Evolutionary conservation across 805 yeast genomes (phyloP), one percentile per base, ranked within the genome.

Genomic region (Candida montana): DNA sequence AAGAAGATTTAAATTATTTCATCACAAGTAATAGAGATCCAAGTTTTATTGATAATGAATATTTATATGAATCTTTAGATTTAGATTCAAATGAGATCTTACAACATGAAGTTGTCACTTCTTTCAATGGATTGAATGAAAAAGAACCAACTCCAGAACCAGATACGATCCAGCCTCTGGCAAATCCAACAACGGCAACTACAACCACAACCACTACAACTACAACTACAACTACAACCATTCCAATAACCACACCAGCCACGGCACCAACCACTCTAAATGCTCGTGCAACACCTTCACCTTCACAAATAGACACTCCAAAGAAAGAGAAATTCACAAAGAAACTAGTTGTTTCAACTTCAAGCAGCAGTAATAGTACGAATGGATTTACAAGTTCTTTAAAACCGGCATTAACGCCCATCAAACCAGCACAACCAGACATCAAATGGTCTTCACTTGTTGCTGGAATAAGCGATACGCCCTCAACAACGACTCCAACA

Each of bases 21-120:
- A 87, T 93, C 19, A 96, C 89, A 52, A 85, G 86, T 51, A 91
- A 91, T 59, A 89, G 84, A 62, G 96, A 88, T 44, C 86, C 81
- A 3, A 95, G 88, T 55, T 91, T 88, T 59, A 83, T 91, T 18
- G 97, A 89, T 55, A 95, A 91, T 61, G 96, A 90, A 55, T 91
- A 88, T 20, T 75, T 91, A 46, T 93, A 91, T 62, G 97, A 93
- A 51, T 83, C 79, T 44, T 71, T 91, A 52, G 90, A 85, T 37
- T 73, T 89, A 31, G 79, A 72, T 41, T 77, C 79, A 2, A 65
- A 66, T 42, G 78, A 74, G 28, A 63, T 72, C 20, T 73, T 75
- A 35, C 75, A 72, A 7, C 72, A 69, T 39, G 79, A 73, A 47
- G 71, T 71, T 9, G 74, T 72, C 8, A 64, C 59, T 19, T 60